A percentile compares a stretch with the other conserved stretches of the same genome.
Evolutionary conservation across 116 monocot species (phyloP).

Genomic region (Phalaenopsis hybrid): DNA sequence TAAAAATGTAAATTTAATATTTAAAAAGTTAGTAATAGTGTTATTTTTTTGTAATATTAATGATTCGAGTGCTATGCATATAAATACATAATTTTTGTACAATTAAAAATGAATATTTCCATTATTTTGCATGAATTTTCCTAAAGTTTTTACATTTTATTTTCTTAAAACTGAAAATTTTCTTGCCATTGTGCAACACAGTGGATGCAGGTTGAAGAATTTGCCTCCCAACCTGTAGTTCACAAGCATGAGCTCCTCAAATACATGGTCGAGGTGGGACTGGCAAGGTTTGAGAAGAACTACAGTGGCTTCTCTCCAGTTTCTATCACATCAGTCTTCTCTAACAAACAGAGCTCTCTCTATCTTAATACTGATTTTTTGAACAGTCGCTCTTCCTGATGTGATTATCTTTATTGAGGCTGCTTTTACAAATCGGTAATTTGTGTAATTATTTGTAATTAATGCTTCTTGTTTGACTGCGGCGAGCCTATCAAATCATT

Average conservation of each 20-base stretch:
- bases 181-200: background rate
- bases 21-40: no score
- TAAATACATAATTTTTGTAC: no score
- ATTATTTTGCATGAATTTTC: background rate
- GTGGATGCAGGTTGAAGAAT: conserved; percentile 21
- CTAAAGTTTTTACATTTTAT: no score
- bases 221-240: conserved; percentile 18
- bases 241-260: conserved; percentile 18
- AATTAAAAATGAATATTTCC: background rate
- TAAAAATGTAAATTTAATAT: no score
- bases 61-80: no score
- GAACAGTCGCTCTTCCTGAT: conserved; percentile 4
- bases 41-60: no score
- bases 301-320: conserved; percentile 18
- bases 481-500: no score
- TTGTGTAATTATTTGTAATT: no score
- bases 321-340: conserved; percentile 18
- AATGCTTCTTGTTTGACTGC: no score
- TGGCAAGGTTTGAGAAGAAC: conserved; percentile 11
- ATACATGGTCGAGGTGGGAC: conserved; percentile 13
- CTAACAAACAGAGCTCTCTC: conserved; percentile 18
- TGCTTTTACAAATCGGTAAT: background rate
- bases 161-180: background rate
- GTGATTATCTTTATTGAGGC: background rate
- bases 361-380: conserved; percentile 12